Evolutionary conservation across 202 grass and related monocot species (phyloP).

Genomic region (Eragrostis tef): DNA sequence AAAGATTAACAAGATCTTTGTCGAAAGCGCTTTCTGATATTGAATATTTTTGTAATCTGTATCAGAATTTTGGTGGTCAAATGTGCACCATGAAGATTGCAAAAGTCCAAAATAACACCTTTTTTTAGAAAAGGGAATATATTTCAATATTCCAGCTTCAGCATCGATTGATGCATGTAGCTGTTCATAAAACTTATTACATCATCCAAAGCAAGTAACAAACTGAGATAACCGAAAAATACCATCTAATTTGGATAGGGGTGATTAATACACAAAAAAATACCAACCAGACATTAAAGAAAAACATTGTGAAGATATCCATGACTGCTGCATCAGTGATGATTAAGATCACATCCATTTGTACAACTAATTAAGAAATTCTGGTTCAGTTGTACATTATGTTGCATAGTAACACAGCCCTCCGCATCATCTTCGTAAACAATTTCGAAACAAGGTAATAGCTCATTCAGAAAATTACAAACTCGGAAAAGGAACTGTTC

Average conservation of each 20-base stretch:
- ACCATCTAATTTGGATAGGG: background rate
- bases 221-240: no score
- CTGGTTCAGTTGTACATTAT: slow-evolving; percentile 6
- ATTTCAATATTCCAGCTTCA: no score
- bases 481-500: background rate
- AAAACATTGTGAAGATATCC: background rate
- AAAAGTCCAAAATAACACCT: background rate
- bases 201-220: no score
- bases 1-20: background rate
- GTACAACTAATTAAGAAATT: slow-evolving; percentile 21
- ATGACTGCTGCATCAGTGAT: background rate
- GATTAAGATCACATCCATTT: background rate
- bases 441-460: slow-evolving; percentile 16
- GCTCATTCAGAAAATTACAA: background rate
- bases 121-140: no score
- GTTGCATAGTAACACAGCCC: background rate
- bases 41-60: no score
- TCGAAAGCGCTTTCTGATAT: background rate
- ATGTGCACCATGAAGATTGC: background rate
- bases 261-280: background rate
- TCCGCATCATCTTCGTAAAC: slow-evolving; percentile 9
- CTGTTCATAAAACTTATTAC: no score
- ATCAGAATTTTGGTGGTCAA: background rate
- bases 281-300: background rate
- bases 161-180: no score